These are phyloP conservation scores for Sedum album DNA, from an alignment of 164 flowering plant genomes.

Conservation along the genomic window DNA sequence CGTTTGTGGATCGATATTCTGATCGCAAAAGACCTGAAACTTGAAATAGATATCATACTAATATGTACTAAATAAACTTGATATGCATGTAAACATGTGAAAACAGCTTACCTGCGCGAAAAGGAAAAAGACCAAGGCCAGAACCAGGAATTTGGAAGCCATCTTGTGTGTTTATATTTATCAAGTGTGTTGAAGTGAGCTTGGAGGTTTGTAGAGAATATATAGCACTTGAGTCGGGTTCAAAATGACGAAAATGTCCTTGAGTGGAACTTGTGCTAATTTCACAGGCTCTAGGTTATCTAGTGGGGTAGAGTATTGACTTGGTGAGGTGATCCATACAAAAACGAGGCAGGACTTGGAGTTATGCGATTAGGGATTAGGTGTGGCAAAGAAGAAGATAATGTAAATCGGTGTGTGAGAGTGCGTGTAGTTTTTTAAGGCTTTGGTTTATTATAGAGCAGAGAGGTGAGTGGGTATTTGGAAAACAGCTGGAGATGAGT, in stretches of 20 bases:
- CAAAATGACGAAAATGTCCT: neutral
- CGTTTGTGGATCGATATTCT: neutral
- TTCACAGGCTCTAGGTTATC: neutral
- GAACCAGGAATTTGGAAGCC: slow-evolving; percentile 23
- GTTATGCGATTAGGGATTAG: neutral
- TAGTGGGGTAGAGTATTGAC: neutral
- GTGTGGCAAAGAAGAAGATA: neutral
- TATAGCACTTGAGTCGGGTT: neutral
- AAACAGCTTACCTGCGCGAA: slow-evolving; percentile 13
- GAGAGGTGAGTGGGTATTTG: neutral
- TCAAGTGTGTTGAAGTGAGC: neutral
- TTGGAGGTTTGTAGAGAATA: neutral
- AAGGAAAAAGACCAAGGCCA: slow-evolving; percentile 17
- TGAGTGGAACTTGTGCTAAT: neutral
- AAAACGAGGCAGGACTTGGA: neutral
- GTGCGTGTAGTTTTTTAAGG: neutral
- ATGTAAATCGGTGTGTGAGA: neutral
- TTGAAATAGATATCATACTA: neutral
- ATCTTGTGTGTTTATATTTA: slow-evolving; percentile 5
- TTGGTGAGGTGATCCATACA: neutral
- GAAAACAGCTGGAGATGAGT: slow-evolving; percentile 5
- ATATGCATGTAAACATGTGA: neutral
- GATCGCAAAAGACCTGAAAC: slow-evolving; percentile 15
- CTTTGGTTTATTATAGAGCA: neutral
- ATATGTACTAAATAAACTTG: too few species aligned